These are phyloP conservation scores for Nigrograna mackinnonii DNA, from an alignment of 2,329 filamentous ascomycete genomes.

Conservation along the genomic window DNA sequence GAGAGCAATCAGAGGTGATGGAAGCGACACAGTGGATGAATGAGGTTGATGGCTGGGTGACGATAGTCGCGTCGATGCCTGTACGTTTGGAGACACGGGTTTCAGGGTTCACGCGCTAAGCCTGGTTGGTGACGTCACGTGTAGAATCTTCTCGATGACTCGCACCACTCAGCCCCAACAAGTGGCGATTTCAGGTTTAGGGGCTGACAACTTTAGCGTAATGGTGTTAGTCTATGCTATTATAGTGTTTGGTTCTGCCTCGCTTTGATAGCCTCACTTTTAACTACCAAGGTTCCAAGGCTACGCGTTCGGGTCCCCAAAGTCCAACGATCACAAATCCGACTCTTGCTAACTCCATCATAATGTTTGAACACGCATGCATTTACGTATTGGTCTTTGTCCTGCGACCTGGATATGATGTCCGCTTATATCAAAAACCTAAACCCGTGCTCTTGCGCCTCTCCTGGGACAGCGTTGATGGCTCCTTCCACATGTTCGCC, in stretches of 20 bases:
- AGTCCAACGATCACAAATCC: background rate
- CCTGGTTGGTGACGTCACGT: background rate
- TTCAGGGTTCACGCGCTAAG: background rate
- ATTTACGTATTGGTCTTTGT: background rate
- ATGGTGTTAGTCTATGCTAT: background rate
- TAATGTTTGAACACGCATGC: background rate
- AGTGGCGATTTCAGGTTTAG: background rate
- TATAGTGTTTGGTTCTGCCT: background rate
- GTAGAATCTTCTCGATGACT: background rate
- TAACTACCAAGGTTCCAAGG: background rate
- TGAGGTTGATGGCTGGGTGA: constrained; percentile 2
- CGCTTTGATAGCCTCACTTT: background rate
- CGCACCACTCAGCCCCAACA: background rate
- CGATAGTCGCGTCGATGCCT: background rate
- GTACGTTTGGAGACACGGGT: background rate
- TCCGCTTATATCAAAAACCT: constrained; percentile 63
- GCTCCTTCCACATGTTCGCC: constrained; percentile 60
- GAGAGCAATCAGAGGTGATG: background rate
- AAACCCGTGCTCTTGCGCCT: constrained; percentile 65
- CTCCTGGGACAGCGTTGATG: constrained; percentile 59
- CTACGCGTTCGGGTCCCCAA: background rate
- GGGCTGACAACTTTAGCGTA: background rate
- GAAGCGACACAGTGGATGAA: background rate
- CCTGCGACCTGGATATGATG: background rate
- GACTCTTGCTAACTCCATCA: background rate